Base-by-base conservation (phyloP, 1,284 basidiomycete genomes). In the Heterobasidion irregulare region DNA sequence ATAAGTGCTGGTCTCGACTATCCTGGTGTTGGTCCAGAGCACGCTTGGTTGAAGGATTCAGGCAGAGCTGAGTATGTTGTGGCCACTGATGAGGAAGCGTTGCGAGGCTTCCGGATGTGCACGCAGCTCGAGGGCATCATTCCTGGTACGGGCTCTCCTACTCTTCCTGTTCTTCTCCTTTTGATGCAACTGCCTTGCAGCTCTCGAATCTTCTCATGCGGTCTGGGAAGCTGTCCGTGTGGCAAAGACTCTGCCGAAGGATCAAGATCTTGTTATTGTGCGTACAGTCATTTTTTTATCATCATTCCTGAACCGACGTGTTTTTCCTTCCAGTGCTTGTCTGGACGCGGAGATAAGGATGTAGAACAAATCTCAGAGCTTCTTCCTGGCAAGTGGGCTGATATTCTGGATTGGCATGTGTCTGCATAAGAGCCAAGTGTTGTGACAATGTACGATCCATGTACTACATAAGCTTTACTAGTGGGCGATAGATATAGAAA, bases 71-170 rank as follows among this genome's bases (percentile, higher is more conserved):
- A 98, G 68, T 99, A 98, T 71, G 82, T 89, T 15, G 86, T 83
- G 10, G 96, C 96, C 8, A 98, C 92, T 2, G 97, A 99, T 66
- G 89, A 95, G 66, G 80, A 99, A 66, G 94, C 94, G 4, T 76
- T 99, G 38, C 79, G 91, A 46, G 97, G 94, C 0, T 99, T 99
- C 82, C 80, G 93, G 61, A 78, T 93, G 71, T 80, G 87, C 64
- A 97, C 94, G 0, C 91, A 99, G 71, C 72, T 86, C 26, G 97
- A 99, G 74, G 97, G 97, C 36, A 99, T 99, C 67, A 98, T 99
- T 65, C 97, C 96, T 34, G 92, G 88, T 89, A 57, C 59, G 80
- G 18, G 18, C 71, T 46, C 46, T 7, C 32, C 1, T 38, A 15
- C 8, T 18, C 16, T 33, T 34, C 18, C 8, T 19, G 47, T 49